phyloP scores from a whole-genome alignment of 805 yeast species.

The Saccharomyces mikatae region DNA sequence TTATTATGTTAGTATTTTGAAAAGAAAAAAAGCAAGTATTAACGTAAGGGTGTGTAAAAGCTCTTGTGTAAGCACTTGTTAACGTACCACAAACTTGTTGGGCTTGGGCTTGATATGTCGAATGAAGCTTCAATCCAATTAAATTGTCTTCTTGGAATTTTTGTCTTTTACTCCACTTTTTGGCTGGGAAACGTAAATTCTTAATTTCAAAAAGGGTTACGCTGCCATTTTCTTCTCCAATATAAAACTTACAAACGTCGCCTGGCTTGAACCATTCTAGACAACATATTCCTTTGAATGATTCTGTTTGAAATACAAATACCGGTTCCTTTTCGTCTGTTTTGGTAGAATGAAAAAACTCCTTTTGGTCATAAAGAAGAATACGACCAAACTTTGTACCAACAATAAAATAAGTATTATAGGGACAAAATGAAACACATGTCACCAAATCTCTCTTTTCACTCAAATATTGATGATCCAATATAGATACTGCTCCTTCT shows the following conservation, averaged over 20 bases:
- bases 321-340: slow-evolving; percentile 10
- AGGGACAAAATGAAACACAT: slow-evolving; percentile 47
- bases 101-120: slow-evolving; percentile 38
- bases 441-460: slow-evolving; percentile 38
- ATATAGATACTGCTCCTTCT: slow-evolving; percentile 36
- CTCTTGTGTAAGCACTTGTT: slow-evolving; percentile 1
- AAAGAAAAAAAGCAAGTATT: slow-evolving; percentile 1
- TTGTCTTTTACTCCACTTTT: slow-evolving; percentile 1
- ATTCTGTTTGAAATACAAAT: slow-evolving; percentile 17
- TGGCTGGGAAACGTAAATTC: background rate
- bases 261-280: slow-evolving; percentile 45
- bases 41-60: background rate
- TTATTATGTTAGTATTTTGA: slow-evolving; percentile 1
- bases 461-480: slow-evolving; percentile 32
- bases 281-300: slow-evolving; percentile 44
- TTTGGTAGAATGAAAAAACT: slow-evolving; percentile 8
- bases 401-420: slow-evolving; percentile 39
- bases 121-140: slow-evolving; percentile 18
- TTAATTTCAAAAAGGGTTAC: slow-evolving; percentile 37
- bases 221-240: slow-evolving; percentile 62
- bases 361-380: slow-evolving; percentile 36
- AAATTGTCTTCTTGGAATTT: background rate
- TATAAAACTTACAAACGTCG: slow-evolving; percentile 33
- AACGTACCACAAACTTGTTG: slow-evolving; percentile 54
- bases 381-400: slow-evolving; percentile 55